A percentile compares a stretch with the other conserved stretches of the same genome.
These are phyloP conservation scores for Nothophoma quercina DNA, from an alignment of 2,329 filamentous ascomycete genomes.

Conservation along the genomic window DNA sequence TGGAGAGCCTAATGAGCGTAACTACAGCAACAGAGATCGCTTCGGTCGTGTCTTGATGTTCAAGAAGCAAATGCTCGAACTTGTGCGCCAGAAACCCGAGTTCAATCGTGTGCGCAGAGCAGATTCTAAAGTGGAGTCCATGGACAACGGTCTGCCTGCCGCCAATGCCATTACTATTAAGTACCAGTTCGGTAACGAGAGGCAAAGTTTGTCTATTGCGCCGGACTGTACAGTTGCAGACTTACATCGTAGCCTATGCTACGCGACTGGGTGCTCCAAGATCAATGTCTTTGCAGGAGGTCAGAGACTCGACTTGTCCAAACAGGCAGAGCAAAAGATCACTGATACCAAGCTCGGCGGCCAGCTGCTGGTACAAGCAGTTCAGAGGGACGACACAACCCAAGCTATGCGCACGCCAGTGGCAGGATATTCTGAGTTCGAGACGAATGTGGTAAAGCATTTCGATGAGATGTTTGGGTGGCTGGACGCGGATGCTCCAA, in stretches of 20 bases:
- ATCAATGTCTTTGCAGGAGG: constrained; percentile 77
- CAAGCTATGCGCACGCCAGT: constrained; percentile 26
- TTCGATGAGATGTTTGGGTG: constrained; percentile 86
- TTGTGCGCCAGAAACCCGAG: constrained; percentile 42
- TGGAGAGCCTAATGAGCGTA: not conserved
- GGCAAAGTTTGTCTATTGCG: constrained; percentile 71
- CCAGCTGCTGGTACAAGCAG: constrained; percentile 42
- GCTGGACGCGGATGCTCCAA: constrained; percentile 72
- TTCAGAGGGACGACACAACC: constrained; percentile 36
- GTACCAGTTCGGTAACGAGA: constrained; percentile 72
- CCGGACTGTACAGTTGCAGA: constrained; percentile 74
- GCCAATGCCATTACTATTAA: constrained; percentile 73
- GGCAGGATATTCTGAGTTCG: constrained; percentile 62
- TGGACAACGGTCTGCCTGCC: constrained; percentile 59
- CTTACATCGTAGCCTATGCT: constrained; percentile 70
- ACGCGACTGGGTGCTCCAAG: constrained; percentile 77
- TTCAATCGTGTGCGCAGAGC: constrained; percentile 41
- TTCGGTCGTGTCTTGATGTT: constrained; percentile 48
- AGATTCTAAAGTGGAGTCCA: constrained; percentile 46
- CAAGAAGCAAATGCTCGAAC: constrained; percentile 41
- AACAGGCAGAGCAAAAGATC: constrained; percentile 65
- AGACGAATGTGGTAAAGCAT: constrained; percentile 80
- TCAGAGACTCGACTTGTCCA: constrained; percentile 67
- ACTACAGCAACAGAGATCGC: constrained; percentile 31
- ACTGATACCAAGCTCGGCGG: constrained; percentile 58